A percentile compares a stretch with the other conserved stretches of the same genome.
Evolutionary conservation across 1,139 yeast genomes (phyloP).

Genomic region (Arxiozyma heterogenica): DNA sequence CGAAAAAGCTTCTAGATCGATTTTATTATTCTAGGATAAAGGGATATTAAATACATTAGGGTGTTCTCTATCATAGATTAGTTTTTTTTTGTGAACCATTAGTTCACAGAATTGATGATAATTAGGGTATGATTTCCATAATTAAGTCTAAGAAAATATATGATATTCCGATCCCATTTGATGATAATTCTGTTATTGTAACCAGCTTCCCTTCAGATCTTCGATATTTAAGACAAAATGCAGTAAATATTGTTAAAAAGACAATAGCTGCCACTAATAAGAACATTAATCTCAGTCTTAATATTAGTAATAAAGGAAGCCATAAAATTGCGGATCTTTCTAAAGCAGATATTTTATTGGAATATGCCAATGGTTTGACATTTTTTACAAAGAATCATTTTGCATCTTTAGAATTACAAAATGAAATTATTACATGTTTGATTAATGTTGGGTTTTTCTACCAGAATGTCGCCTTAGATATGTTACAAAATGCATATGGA

Average conservation of each 20-base stretch:
- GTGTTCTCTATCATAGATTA: too few relatives aligned
- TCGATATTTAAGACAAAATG: constrained; percentile 3
- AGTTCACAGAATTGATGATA: background rate
- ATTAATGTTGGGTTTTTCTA: constrained; percentile 16
- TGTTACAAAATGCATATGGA: constrained; percentile 20
- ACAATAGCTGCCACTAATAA: background rate
- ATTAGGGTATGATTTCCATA: background rate
- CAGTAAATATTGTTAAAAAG: background rate
- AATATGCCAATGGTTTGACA: constrained; percentile 5
- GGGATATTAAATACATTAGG: background rate
- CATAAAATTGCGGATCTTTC: constrained; percentile 1
- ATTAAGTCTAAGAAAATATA: background rate
- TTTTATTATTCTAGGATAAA: background rate
- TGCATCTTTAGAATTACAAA: background rate
- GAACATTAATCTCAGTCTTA: too few relatives aligned
- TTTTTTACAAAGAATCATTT: background rate
- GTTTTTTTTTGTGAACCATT: background rate
- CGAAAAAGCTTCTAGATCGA: background rate
- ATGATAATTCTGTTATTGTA: background rate
- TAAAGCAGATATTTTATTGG: constrained; percentile 2
- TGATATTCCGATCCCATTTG: background rate
- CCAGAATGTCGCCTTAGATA: constrained; percentile 15
- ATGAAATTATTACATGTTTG: constrained; percentile 6
- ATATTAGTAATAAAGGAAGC: background rate
- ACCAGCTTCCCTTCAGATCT: background rate